phyloP scores from a whole-genome alignment of 441 rosid genomes.

The Syzygium malaccense region DNA sequence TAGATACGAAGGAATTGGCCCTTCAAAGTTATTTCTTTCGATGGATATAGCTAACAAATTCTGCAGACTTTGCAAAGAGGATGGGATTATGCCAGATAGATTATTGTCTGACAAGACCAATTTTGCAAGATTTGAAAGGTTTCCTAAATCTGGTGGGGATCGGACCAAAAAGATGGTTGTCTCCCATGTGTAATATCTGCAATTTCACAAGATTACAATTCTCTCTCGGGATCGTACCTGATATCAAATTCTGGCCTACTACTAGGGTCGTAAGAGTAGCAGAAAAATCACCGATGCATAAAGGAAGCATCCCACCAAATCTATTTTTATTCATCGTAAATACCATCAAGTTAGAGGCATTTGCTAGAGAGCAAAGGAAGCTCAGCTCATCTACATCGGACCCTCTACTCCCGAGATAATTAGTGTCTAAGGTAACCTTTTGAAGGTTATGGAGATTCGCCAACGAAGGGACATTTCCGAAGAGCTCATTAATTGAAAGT shows the following conservation, averaged over 20 bases:
- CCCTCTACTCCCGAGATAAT: no score
- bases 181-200: background rate
- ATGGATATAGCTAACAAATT: background rate
- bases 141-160: background rate
- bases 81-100: background rate
- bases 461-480: background rate
- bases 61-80: background rate
- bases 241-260: background rate
- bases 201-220: background rate
- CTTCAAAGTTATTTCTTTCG: background rate
- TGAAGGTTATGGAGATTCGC: background rate
- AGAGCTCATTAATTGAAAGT: background rate
- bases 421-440: background rate
- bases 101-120: background rate
- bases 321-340: background rate
- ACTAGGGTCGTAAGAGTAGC: fast-evolving
- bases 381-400: no score
- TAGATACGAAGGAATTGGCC: background rate
- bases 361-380: no score
- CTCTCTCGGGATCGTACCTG: background rate
- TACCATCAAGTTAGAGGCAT: background rate
- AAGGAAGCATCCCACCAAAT: background rate
- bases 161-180: background rate
- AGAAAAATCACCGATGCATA: background rate
- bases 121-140: background rate